These are phyloP conservation scores for Amanita pallidorosea DNA, from an alignment of 768 basidiomycete genomes.

Conservation along the genomic window DNA sequence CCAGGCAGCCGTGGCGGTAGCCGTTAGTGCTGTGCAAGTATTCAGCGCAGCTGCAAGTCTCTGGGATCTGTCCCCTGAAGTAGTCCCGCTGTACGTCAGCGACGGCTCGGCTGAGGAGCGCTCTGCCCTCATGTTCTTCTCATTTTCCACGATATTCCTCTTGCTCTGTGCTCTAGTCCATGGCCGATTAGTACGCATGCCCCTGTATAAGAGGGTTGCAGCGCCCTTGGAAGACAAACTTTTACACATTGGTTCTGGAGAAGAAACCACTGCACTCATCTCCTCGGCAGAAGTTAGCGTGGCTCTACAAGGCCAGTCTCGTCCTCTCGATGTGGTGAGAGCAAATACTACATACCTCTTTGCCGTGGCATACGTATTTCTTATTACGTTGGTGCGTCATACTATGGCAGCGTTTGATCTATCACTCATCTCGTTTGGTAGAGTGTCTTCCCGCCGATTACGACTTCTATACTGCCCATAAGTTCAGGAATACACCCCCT, in stretches of 20 bases:
- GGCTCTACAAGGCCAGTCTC: constrained; percentile 13
- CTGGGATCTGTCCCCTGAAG: constrained; percentile 26
- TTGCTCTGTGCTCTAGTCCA: constrained; percentile 42
- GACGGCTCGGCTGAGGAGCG: constrained; percentile 46
- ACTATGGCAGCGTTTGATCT: neutral
- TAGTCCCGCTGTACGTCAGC: constrained; percentile 15
- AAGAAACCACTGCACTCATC: constrained; percentile 27
- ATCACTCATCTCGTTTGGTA: constrained; percentile 16
- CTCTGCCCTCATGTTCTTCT: constrained; percentile 70
- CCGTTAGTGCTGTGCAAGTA: constrained; percentile 69
- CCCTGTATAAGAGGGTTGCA: constrained; percentile 46
- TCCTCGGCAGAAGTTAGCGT: constrained; percentile 16
- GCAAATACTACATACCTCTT: constrained; percentile 61
- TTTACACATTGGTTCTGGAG: constrained; percentile 7
- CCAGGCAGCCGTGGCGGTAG: constrained; percentile 78
- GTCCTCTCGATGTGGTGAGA: constrained; percentile 39
- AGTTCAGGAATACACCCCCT: constrained; percentile 62
- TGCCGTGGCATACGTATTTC: constrained; percentile 65
- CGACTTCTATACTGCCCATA: constrained; percentile 61
- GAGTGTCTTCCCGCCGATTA: constrained; percentile 85
- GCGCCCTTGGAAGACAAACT: constrained; percentile 32
- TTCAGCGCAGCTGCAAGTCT: constrained; percentile 51
- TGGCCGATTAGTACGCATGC: constrained; percentile 43
- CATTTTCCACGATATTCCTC: constrained; percentile 57
- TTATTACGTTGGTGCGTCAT: constrained; percentile 63